phyloP scores from a whole-genome alignment of 179 eudicot species.

The Vitellaria paradoxa region DNA sequence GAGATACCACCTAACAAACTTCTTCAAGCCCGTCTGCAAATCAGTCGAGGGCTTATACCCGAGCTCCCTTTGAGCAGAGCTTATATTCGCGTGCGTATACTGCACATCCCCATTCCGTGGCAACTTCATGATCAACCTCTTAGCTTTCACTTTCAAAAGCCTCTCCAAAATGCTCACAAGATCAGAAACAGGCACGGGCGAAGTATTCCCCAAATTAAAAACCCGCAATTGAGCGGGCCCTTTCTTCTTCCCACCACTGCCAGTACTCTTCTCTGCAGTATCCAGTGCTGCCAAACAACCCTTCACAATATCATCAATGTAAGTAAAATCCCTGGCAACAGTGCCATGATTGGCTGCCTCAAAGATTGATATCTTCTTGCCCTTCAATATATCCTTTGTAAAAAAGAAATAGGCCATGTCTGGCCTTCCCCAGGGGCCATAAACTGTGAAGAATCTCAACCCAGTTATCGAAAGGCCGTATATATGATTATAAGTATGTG shows the following conservation, averaged over 20 bases:
- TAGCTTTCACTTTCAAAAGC: slow-evolving; percentile 36
- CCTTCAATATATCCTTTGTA: slow-evolving; percentile 17
- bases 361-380: slow-evolving; percentile 19
- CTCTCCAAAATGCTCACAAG: slow-evolving; percentile 41
- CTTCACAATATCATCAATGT: slow-evolving; percentile 30
- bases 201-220: slow-evolving; percentile 41
- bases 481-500: slow-evolving; percentile 38
- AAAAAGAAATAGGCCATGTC: slow-evolving; percentile 31
- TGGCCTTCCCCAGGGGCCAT: slow-evolving; percentile 34
- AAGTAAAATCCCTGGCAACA: slow-evolving; percentile 26
- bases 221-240: slow-evolving; percentile 38
- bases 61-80: slow-evolving; percentile 41
- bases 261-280: slow-evolving; percentile 22
- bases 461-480: slow-evolving; percentile 41
- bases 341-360: slow-evolving; percentile 16
- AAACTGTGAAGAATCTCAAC: slow-evolving; percentile 40
- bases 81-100: slow-evolving; percentile 42
- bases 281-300: slow-evolving; percentile 23
- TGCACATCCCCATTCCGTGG: slow-evolving; percentile 44
- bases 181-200: slow-evolving; percentile 42
- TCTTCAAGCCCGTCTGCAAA: slow-evolving; percentile 46
- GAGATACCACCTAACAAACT: slow-evolving; percentile 37
- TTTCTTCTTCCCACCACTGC: slow-evolving; percentile 34
- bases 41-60: slow-evolving; percentile 41
- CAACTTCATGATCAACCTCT: slow-evolving; percentile 33